A percentile compares a stretch with the other conserved stretches of the same genome.
These are phyloP conservation scores for Metschnikowia proteae DNA, from an alignment of 805 yeast genomes.

Conservation along the genomic window DNA sequence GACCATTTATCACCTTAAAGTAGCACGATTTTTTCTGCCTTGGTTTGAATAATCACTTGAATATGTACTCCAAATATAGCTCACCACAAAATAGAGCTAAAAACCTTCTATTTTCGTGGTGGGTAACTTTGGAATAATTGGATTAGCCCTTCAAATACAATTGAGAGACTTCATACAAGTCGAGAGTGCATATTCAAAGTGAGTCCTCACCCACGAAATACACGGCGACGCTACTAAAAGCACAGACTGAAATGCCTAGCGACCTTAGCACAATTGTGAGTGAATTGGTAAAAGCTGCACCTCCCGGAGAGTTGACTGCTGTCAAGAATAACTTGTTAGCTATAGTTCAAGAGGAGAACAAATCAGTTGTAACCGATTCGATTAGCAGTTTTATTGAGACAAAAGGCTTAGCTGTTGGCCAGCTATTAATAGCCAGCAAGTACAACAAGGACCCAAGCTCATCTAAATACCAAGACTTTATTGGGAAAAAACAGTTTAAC, in stretches of 20 bases:
- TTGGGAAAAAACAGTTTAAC: constrained; percentile 46
- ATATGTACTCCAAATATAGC: too few species aligned
- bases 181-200: not conserved
- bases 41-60: too few species aligned
- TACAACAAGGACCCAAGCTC: constrained; percentile 29
- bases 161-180: not conserved
- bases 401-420: constrained; percentile 29
- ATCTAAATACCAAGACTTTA: constrained; percentile 53
- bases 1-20: too few species aligned
- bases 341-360: constrained; percentile 21
- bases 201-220: not conserved
- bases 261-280: constrained; percentile 26
- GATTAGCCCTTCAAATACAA: not conserved
- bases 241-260: constrained; percentile 18
- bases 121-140: not conserved
- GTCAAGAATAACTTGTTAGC: constrained; percentile 24
- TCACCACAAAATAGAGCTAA: too few species aligned
- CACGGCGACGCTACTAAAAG: not conserved
- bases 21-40: too few species aligned
- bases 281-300: constrained; percentile 32
- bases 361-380: constrained; percentile 24
- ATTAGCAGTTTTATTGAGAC: constrained; percentile 28
- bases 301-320: constrained; percentile 37
- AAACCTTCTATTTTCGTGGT: too few species aligned
- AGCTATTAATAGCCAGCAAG: constrained; percentile 29